These are phyloP conservation scores for Corynespora cassiicola DNA, from an alignment of 2,329 filamentous ascomycete species.

Conservation along the genomic window DNA sequence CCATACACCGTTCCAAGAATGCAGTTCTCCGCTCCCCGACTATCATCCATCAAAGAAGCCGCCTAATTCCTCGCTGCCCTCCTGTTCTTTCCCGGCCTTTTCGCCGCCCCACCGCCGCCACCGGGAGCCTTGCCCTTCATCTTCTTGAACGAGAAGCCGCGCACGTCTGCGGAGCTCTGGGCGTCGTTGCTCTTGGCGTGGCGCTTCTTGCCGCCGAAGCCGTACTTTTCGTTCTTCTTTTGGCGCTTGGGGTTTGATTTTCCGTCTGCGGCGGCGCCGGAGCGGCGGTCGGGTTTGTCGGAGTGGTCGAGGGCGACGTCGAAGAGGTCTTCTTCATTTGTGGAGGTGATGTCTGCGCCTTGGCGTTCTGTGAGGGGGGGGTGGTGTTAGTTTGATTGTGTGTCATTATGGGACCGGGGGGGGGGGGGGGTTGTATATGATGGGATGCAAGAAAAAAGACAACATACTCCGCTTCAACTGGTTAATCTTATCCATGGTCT, in stretches of 20 bases:
- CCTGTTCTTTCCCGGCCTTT: constrained; percentile 42
- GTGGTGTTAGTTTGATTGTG: constrained; percentile 27
- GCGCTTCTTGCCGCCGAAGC: constrained; percentile 95
- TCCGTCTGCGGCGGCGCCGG: constrained; percentile 35
- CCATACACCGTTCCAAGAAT: too few relatives aligned
- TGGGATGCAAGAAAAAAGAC: neutral
- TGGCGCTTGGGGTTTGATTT: constrained; percentile 74
- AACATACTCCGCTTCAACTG: constrained; percentile 90
- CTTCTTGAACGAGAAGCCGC: constrained; percentile 79
- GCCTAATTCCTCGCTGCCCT: constrained; percentile 39
- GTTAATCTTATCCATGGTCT: constrained; percentile 95
- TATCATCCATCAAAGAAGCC: too few relatives aligned
- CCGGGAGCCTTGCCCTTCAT: constrained; percentile 70
- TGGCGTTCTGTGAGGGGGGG: constrained; percentile 87
- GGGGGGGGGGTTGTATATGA: neutral
- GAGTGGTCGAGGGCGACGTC: constrained; percentile 75
- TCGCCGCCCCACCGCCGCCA: constrained; percentile 32
- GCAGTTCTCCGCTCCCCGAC: too few relatives aligned
- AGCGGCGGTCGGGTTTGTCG: constrained; percentile 53
- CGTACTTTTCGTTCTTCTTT: constrained; percentile 95
- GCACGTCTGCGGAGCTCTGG: constrained; percentile 78
- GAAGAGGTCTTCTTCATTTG: constrained; percentile 85
- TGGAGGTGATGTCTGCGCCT: constrained; percentile 69
- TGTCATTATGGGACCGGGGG: neutral
- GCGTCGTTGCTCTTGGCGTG: constrained; percentile 91